Base-by-base conservation (phyloP, 1,139 yeast genomes). In the Pichia cactophila region DNA sequence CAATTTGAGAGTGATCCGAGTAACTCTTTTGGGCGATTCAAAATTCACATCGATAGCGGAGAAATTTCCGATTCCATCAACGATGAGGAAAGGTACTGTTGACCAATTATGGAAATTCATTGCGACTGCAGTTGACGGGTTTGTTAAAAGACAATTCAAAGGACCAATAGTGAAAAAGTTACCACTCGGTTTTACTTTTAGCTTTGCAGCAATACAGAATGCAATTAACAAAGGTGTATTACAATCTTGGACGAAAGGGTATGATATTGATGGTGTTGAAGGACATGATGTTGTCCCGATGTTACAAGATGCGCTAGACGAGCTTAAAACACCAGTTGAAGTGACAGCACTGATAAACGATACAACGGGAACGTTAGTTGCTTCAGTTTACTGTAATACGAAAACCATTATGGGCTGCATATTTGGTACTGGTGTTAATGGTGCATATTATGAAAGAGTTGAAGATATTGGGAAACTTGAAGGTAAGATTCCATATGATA, bases 241-340 rank as follows among this genome's bases (percentile, higher is more conserved):
- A 66, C 96, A 88, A 74, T 80, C 94, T 69, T 92, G 98, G 98
- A 92, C 98, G 54, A 92, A 92, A 74, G 98, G 98, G 57, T 92
- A 87, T 69, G 96, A 92, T 67, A 88, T 92, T 61, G 85, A 80
- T 50, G 89, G 85, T 54, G 97, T 92, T 49, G 98, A 92, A 73
- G 97, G 97, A 54, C 77, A 86, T 50, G 96, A 92, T 64, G 97
- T 92, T 50, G 96, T 86, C 47, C 95, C 96, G 55, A 75, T 90
- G 85, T 78, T 92, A 61, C 95, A 86, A 70, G 72, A 71, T 10
- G 87, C 95, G 43, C 74, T 92, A 57, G 71, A 78, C 57, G 76
- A 76, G 61, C 69, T 74, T 56, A 68, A 76, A 26, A 80, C 88
- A 48, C 96, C 97, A 56, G 85, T 90, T 61, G 75, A 81, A 47